Base-by-base conservation (phyloP, 768 basidiomycete species). In the Jaapia argillacea region DNA sequence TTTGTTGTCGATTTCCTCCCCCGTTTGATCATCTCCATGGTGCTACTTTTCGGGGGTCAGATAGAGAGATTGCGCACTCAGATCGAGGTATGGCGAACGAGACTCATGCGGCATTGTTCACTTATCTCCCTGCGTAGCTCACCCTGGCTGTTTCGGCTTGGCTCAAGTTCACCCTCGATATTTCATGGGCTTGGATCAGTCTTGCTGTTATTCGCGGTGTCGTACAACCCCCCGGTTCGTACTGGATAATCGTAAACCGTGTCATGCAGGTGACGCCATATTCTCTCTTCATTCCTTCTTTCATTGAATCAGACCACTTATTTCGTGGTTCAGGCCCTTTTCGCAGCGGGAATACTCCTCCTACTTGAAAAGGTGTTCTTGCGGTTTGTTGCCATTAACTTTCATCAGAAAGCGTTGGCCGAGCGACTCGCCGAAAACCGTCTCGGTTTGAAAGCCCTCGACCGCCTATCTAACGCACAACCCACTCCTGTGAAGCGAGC, bases 381-480 rank as follows among this genome's bases (percentile, higher is more conserved):
- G 24, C 82, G 79, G 52, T 78, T 79, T 47, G 76, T 87, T 36
- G 85, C 86, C 23, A 86, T 86, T 62, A 83, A 77, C 50, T 89
- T 88, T 56, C 85, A 88, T 56, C 71, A 77, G 49, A 81, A 74
- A 44, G 83, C 85, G 1, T 72, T 87, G 18, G 77, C 81, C 6
- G 85, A 87, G 43, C 78, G 85, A 27, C 61, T 87, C 13, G 64
- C 67, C 5, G 83, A 85, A 58, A 88, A 87, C 51, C 71, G 71
- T 24, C 61, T 81, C 27, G 85, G 79, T 6, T 64, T 88, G 24
- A 77, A 71, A 51, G 82, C 80, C 2, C 67, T 88, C 18, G 84
- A 86, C 56, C 69, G 69, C 23, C 69, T 87, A 26, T 85, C 85
- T 3, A 80, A 80, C 54, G 80, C 77, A 3, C 74, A 78, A 5